Conservation (phyloP, 106 monocot genomes). For the Dioscorea zingiberensis region DNA sequence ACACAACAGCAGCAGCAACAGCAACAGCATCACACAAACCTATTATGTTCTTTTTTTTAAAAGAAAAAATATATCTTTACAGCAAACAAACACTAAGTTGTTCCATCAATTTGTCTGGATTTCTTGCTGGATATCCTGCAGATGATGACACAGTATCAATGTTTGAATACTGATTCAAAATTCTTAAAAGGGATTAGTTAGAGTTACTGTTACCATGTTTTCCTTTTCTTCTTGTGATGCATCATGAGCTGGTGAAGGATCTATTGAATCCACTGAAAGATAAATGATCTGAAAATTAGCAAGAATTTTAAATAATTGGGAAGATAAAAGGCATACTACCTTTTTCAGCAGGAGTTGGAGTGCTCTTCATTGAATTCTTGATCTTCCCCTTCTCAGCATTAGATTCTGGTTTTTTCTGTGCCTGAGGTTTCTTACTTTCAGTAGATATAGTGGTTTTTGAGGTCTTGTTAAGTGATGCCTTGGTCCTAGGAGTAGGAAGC, state of each 20-base stretch:
- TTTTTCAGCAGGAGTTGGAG: slow-evolving; percentile 9
- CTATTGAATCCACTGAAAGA: slow-evolving; percentile 4
- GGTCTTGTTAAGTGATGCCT: slow-evolving; percentile 16
- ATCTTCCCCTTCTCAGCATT: slow-evolving; percentile 11
- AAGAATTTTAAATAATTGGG: not conserved
- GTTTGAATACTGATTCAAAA: no score
- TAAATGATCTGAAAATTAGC: not conserved
- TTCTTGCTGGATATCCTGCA: no score
- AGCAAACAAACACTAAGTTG: no score
- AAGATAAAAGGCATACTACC: no score
- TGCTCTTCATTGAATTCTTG: slow-evolving; percentile 11
- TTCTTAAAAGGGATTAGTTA: no score
- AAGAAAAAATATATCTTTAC: no score
- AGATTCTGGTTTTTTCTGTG: slow-evolving; percentile 17
- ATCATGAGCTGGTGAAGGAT: not conserved
- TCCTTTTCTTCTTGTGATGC: slow-evolving; percentile 36
- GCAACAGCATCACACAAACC: no score
- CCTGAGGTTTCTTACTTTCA: slow-evolving; percentile 23
- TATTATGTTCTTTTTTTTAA: no score
- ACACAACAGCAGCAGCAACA: no score
- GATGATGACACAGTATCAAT: no score
- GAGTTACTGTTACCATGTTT: slow-evolving; percentile 25
- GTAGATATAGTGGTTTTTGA: not conserved
- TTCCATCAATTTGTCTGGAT: no score
- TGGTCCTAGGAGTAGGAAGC: slow-evolving; percentile 11